Base-by-base conservation (phyloP, 352 stramenopile genomes). In the Stephanocyclus meneghinianus region DNA sequence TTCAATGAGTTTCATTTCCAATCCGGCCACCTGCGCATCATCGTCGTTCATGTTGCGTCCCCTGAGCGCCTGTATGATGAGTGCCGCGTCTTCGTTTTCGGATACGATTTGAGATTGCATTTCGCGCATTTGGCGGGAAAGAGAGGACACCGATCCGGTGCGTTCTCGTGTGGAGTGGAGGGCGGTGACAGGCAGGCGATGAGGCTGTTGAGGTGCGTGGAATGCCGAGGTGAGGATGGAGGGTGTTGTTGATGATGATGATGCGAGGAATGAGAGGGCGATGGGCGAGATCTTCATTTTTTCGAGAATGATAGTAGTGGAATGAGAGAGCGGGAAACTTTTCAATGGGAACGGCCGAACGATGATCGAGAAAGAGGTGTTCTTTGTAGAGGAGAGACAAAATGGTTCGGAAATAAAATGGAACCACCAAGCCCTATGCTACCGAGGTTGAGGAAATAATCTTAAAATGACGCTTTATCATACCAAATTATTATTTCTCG, bases 41-140 rank as follows among this genome's bases (percentile, higher is more conserved):
- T 94, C 90, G 70, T 94, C 88, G 70, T 94, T 94, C 57, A 93
- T 83, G 72, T 89, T 90, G 26, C 84, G 78, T 29, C 87, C 88
- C 2, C 88, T 64, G 5, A 93, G 42, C 15, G 90, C 88, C 65
- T 93, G 84, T 77, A 93, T 90, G 18, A 93, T 81, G 4, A 93
- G 50, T 29, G 84, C 53, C 1, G 82, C 83, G 30, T 92, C 80
- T 75, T 92, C 87, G 61, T 93, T 85, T 66, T 90, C 63, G 26
- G 79, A 75, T 15, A 64, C 32, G 2, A 93, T 70, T 69, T 88
- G 72, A 29, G 78, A 63, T 70, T 85, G 74, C 80, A 92, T 88
- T 4, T 91, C 83, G 29, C 77, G 66, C 77, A 94, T 87, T 76
- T 90, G 74, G 37, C 78, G 51, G 15, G 77, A 87, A 0, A 87